Percentiles rank a stretch among this genome's conserved stretches.
phyloP scores from a whole-genome alignment of 352 stramenopile genomes.

The Phytophthora hibernalis region DNA sequence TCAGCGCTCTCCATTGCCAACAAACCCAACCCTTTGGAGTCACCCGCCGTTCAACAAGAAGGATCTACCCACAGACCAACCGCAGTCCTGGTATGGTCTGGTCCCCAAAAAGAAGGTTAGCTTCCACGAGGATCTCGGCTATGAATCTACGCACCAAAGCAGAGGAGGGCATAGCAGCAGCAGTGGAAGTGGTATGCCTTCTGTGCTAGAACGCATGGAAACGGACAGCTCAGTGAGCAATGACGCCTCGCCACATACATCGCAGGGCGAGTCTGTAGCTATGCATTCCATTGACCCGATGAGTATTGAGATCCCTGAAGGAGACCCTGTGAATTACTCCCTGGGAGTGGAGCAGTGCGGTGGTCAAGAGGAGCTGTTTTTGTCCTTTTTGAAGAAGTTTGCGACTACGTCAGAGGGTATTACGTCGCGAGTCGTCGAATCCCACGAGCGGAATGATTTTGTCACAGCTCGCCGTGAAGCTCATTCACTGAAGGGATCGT shows the following conservation, averaged over 20 bases:
- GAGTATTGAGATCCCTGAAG: conserved; percentile 70
- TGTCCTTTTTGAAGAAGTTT: conserved; percentile 84
- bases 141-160: conserved; percentile 19
- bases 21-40: conserved; percentile 61
- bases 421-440: conserved; percentile 53
- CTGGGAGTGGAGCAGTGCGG: conserved; percentile 79
- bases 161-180: conserved; percentile 21
- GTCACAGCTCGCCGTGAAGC: conserved; percentile 60
- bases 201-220: conserved; percentile 38
- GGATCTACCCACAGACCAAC: conserved; percentile 21
- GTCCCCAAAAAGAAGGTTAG: conserved; percentile 42
- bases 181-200: conserved; percentile 29
- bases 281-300: conserved; percentile 30
- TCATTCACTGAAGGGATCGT: conserved; percentile 83
- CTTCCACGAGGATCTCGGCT: conserved; percentile 34
- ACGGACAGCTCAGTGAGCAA: conserved; percentile 27
- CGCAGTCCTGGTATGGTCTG: conserved; percentile 17
- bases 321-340: conserved; percentile 78
- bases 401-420: conserved; percentile 44
- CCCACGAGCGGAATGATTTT: conserved; percentile 55
- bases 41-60: conserved; percentile 56
- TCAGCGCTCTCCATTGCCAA: conserved; percentile 35
- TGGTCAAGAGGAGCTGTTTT: conserved; percentile 71
- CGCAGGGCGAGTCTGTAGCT: neutral
- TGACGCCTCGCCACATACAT: neutral